Conservation (phyloP, 192 early-diverging fungal species). For the Rhizophagus sp. region DNA sequence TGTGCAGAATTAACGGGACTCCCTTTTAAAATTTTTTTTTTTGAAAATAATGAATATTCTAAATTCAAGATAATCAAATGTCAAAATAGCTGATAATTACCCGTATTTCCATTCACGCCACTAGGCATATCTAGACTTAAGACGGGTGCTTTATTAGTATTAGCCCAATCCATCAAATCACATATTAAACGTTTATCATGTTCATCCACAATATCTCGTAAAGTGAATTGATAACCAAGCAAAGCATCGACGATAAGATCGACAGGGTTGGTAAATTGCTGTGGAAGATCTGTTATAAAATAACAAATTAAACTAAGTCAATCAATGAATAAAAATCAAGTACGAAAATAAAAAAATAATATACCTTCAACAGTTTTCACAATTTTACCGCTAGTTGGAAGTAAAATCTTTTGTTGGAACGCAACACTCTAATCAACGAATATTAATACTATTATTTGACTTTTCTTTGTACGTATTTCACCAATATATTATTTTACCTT, state of each 20-base stretch:
- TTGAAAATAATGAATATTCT: no score
- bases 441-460: not conserved
- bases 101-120: slow-evolving; percentile 59
- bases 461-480: not conserved
- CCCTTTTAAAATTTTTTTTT: slow-evolving; percentile 39
- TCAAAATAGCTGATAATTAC: slow-evolving; percentile 22
- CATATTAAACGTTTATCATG: slow-evolving; percentile 48
- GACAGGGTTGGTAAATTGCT: slow-evolving; percentile 51
- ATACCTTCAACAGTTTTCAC: slow-evolving; percentile 29
- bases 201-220: slow-evolving; percentile 53
- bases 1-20: slow-evolving; percentile 49
- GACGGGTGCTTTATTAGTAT: slow-evolving; percentile 61
- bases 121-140: slow-evolving; percentile 73
- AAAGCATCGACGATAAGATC: slow-evolving; percentile 78
- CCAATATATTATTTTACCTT: slow-evolving; percentile 42
- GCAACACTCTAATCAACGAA: slow-evolving; percentile 14
- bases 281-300: slow-evolving; percentile 51
- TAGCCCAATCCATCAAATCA: slow-evolving; percentile 71
- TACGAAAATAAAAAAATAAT: not conserved
- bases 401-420: slow-evolving; percentile 28
- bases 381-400: slow-evolving; percentile 23
- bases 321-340: not conserved
- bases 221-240: slow-evolving; percentile 58
- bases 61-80: not conserved
- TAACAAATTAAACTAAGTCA: not conserved